Base-by-base conservation (phyloP, 2,329 filamentous ascomycete genomes). In the Fusarium domesticum region DNA sequence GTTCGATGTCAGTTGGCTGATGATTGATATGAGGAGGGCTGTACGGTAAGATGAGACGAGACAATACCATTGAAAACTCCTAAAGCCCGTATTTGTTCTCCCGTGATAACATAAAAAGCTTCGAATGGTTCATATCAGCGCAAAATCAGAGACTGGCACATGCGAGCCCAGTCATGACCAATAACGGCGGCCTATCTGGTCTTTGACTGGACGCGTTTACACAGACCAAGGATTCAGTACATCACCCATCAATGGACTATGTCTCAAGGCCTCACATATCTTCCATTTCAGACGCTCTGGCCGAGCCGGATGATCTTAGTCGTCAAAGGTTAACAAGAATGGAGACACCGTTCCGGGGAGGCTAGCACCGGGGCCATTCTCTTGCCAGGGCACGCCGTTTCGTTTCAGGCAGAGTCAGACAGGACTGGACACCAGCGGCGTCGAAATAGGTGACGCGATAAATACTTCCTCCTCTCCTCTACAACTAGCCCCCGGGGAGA, bases 361-460 rank as follows among this genome's bases (percentile, higher is more conserved):
- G 37, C 23, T 43, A 35, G 41, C 35, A 36, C 34, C 45, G 39
- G 54, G 48, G 36, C 10, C 14, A 5, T 50, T 54, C 55, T 54
- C 45, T 53, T 15, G 28, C 40, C 18, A 17, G 36, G 37, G 28
- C 20, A 39, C n/a, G 23, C 18, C 40, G 52, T 55, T 55, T 54
- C 51, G 52, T 54, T 54, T 54, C 52, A 54, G 51, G 45, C 39
- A 53, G 51, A 53, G 42, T 54, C 48, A 50, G 35, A 20, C 33
- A 51, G 35, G 45, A 43, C 50, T 51, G 51, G 32, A 19, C 42
- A n/a, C 14, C 7, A 28, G 23, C 8, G 14, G 7, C 23, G 23
- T 12, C 23, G 4, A 28, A 28, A 28, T 12, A 28, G 20, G 7
- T 28, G 4, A 28, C 10, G 23, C 23, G 23, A 28, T 28, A n/a